These are phyloP conservation scores for Fusarium sp. DNA, from an alignment of 2,329 filamentous ascomycete species.

Conservation along the genomic window DNA sequence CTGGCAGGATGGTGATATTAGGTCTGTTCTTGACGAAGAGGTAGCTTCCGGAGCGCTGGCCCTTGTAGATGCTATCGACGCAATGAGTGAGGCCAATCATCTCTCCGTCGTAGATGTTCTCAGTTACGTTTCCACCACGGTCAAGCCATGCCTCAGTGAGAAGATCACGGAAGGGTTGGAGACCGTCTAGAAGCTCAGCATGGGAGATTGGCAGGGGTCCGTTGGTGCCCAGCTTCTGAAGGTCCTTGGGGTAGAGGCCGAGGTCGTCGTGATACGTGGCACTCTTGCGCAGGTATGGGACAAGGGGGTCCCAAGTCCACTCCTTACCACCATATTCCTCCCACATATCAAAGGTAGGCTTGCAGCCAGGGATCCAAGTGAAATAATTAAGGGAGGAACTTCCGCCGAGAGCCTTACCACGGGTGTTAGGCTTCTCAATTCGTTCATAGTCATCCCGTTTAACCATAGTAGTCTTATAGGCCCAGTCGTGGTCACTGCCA, in stretches of 20 bases:
- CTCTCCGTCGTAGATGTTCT: slow-evolving; percentile 66
- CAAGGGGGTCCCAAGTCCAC: slow-evolving; percentile 63
- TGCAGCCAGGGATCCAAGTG: slow-evolving; percentile 70
- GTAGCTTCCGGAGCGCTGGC: slow-evolving; percentile 62
- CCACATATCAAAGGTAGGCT: slow-evolving; percentile 70
- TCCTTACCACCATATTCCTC: slow-evolving; percentile 76
- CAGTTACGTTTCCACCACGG: slow-evolving; percentile 59
- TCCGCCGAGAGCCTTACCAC: slow-evolving; percentile 69
- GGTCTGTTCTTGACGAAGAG: slow-evolving; percentile 61
- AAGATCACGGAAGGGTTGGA: slow-evolving; percentile 60
- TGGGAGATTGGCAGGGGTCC: slow-evolving; percentile 65
- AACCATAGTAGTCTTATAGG: slow-evolving; percentile 70
- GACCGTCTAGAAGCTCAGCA: slow-evolving; percentile 57
- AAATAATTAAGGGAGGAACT: slow-evolving; percentile 70
- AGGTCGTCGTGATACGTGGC: slow-evolving; percentile 67
- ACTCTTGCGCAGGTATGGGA: slow-evolving; percentile 64
- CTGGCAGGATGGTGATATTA: slow-evolving; percentile 64
- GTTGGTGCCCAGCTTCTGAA: slow-evolving; percentile 61
- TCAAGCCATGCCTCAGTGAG: slow-evolving; percentile 64
- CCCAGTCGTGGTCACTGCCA: slow-evolving; percentile 67
- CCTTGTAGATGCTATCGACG: slow-evolving; percentile 67
- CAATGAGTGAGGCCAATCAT: slow-evolving; percentile 65
- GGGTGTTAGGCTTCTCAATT: slow-evolving; percentile 72
- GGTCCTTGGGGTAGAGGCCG: slow-evolving; percentile 55
- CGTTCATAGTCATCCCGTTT: slow-evolving; percentile 68